Percentiles rank a stretch among this genome's conserved stretches.
Conservation (phyloP, 1,284 basidiomycete genomes). For the Puccinia horiana region DNA sequence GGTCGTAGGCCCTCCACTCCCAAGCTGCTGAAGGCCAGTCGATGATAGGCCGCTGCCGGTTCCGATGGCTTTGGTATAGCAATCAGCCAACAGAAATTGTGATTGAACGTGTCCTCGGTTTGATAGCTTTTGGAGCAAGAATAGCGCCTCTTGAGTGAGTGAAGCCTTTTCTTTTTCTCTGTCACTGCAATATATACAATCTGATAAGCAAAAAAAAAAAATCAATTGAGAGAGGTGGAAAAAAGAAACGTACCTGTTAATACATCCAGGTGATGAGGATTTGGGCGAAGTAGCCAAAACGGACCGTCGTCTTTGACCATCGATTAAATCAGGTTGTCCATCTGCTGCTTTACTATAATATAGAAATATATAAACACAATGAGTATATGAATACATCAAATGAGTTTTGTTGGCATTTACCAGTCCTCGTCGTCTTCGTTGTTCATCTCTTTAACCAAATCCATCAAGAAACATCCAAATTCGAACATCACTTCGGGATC, state of each 20-base stretch:
- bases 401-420: conserved; percentile 36
- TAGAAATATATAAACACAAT: background rate
- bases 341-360: background rate
- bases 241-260: conserved; percentile 39
- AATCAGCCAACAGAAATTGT: conserved; percentile 96
- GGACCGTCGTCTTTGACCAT: conserved; percentile 48
- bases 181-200: conserved; percentile 2
- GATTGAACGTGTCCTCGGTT: conserved; percentile 90
- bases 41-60: conserved; percentile 59
- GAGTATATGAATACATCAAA: conserved; percentile 11
- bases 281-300: conserved; percentile 51
- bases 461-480: conserved; percentile 97
- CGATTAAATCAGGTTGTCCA: conserved; percentile 43
- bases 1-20: background rate
- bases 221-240: conserved; percentile 50
- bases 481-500: conserved; percentile 97
- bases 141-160: conserved; percentile 79
- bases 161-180: conserved; percentile 71
- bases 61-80: conserved; percentile 94
- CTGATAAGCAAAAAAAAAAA: conserved; percentile 53
- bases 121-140: conserved; percentile 82
- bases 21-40: background rate
- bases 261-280: conserved; percentile 57
- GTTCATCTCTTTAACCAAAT: conserved; percentile 65
- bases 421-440: conserved; percentile 50